Evolutionary conservation across 2,329 filamentous ascomycete genomes (phyloP), one percentile per base, ranked within the genome.

Genomic region (Didymella pinodella): DNA sequence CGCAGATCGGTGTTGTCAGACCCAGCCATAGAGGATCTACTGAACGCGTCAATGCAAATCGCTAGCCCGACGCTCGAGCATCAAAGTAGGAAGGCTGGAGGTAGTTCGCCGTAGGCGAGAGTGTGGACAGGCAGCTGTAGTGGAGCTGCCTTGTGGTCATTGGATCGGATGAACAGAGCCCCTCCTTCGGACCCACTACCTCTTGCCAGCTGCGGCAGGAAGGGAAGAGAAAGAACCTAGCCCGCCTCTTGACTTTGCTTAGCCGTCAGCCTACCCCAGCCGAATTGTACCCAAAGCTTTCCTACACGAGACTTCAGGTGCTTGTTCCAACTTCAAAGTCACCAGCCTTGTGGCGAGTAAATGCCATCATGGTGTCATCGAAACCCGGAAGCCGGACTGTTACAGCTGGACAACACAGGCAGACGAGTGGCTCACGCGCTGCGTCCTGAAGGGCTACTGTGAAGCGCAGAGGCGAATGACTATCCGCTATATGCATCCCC

Each of bases 41-140:
- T 70, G 64, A 65, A 67, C 67, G 69, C 69, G 67, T 71, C 65
- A 73, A 72, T 64, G 63, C 52, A 62, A 65, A 62, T 54, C 31
- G 55, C 48, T 69, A 70, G 68, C 48, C 53, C 48, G 58, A 65
- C 61, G 65, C 62, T 68, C 63, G 57, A 60, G 61, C 60, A 60
- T 61, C 63, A 49, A 54, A 59, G 62, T 49, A 55, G 59, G 59
- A 64, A 65, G 68, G 69, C 66, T 70, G 69, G 66, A 58, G 44
- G 54, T 54, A 16, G 54, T 65, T 59, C 59, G 55, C 63, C 41
- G 47, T 44, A 48, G 20, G 36, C 52, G 51, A 55, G 40, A 52
- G 40, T 59, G 16, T 50, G 41, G 56, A 54, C 28, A 46, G 52
- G 55, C 41, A 55, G 51, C 41, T 48, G 43, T 46, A 57, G 58